Evolutionary conservation across 2,329 filamentous ascomycete genomes (phyloP).

Genomic region (Cercospora janseana): DNA sequence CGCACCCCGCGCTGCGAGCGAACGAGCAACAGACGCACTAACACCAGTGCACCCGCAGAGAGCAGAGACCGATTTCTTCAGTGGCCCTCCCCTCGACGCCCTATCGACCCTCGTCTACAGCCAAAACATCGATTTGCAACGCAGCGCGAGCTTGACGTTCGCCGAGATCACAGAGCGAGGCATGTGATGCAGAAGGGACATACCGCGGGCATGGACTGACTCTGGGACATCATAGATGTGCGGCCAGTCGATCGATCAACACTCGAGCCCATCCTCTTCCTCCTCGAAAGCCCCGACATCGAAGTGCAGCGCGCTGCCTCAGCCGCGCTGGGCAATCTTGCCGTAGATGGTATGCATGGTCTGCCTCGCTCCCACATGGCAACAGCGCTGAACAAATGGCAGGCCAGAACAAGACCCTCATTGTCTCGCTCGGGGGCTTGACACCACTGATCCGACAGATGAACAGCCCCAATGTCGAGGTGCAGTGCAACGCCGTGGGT

Average conservation of each 20-base stretch:
- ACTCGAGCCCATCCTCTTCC: constrained; percentile 90
- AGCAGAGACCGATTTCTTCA: constrained; percentile 97
- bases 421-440: constrained; percentile 87
- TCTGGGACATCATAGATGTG: constrained; percentile 65
- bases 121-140: constrained; percentile 95
- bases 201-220: constrained; percentile 12
- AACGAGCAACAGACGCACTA: constrained; percentile 20
- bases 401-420: constrained; percentile 98
- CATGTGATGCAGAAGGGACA: constrained; percentile 43
- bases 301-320: constrained; percentile 96
- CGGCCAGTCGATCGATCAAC: constrained; percentile 93
- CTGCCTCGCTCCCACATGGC: constrained; percentile 86
- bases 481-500: constrained; percentile 97
- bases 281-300: constrained; percentile 91
- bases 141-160: constrained; percentile 96
- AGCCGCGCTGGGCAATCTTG: constrained; percentile 90
- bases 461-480: constrained; percentile 96
- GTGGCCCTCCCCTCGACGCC: constrained; percentile 87
- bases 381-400: constrained; percentile 64
- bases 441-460: constrained; percentile 94
- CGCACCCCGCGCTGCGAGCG: background rate
- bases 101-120: constrained; percentile 96
- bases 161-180: constrained; percentile 98
- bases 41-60: constrained; percentile 58
- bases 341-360: constrained; percentile 78